Conservation (phyloP, 148 eudicot genomes). For the Rheum nobile region DNA sequence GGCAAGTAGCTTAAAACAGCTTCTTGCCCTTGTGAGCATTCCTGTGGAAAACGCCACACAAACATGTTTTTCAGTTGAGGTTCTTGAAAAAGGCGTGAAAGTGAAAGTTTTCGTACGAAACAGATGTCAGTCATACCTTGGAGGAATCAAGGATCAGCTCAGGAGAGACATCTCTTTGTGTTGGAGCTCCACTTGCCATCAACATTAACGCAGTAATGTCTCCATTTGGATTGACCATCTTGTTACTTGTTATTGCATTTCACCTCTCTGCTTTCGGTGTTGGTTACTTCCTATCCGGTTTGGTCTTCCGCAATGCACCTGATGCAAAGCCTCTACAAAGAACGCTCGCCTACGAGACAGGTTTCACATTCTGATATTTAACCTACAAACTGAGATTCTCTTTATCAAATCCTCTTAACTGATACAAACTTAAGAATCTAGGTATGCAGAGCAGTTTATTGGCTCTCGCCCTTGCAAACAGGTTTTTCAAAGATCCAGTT, state of each 20-base stretch:
- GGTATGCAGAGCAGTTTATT: conserved; percentile 98
- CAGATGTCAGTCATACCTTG: conserved; percentile 28
- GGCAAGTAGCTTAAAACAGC: conserved; percentile 24
- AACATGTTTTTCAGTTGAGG: neutral
- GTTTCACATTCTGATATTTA: conserved; percentile 17
- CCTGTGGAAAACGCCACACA: conserved; percentile 25
- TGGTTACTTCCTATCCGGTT: conserved; percentile 61
- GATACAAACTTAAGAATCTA: conserved; percentile 12
- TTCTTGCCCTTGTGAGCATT: conserved; percentile 32
- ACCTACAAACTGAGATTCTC: neutral
- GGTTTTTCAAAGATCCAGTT: conserved; percentile 75
- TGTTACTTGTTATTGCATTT: conserved; percentile 59
- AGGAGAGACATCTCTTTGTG: conserved; percentile 83
- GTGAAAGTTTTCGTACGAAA: neutral
- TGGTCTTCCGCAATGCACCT: conserved; percentile 39
- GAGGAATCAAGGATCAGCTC: conserved; percentile 71
- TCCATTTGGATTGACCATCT: conserved; percentile 64
- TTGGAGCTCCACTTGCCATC: conserved; percentile 94
- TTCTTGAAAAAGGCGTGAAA: neutral
- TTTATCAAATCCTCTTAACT: neutral
- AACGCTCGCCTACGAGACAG: conserved; percentile 90
- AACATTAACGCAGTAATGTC: conserved; percentile 77
- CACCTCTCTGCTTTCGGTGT: conserved; percentile 72
- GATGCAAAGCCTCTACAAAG: conserved; percentile 89
- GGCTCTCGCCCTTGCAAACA: conserved; percentile 88